phyloP scores from a whole-genome alignment of 768 basidiomycete species.

The Russula lepida region DNA sequence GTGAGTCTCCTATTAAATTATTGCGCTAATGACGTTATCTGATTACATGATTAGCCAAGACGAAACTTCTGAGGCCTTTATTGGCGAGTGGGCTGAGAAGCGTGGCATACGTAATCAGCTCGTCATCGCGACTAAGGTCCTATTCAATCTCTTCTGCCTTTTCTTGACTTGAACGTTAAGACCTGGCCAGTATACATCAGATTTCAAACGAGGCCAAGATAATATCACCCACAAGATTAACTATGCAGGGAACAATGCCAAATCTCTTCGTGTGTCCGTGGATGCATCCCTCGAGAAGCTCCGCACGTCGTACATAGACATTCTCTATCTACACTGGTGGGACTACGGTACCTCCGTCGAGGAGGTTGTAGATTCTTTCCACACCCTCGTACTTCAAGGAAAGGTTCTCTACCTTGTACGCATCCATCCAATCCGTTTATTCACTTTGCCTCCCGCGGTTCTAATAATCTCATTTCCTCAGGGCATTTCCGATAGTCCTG shows the following conservation, averaged over 20 bases:
- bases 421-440: background rate
- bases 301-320: conserved; percentile 39
- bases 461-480: background rate
- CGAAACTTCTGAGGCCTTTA: conserved; percentile 44
- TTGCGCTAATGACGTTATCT: background rate
- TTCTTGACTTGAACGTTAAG: conserved; percentile 14
- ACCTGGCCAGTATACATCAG: background rate
- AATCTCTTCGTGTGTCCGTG: conserved; percentile 34
- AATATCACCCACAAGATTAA: conserved; percentile 25
- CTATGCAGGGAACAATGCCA: conserved; percentile 37
- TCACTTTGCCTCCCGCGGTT: background rate
- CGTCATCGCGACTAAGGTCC: conserved; percentile 40
- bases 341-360: conserved; percentile 45
- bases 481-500: conserved; percentile 26
- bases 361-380: conserved; percentile 49
- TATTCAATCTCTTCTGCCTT: no score
- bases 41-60: conserved; percentile 35
- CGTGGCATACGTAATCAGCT: conserved; percentile 40
- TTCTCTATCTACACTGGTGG: conserved; percentile 43
- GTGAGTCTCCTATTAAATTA: conserved; percentile 21
- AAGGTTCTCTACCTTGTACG: conserved; percentile 36
- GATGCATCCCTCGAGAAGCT: conserved; percentile 40
- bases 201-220: conserved; percentile 22
- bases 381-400: conserved; percentile 41
- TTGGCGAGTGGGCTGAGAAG: conserved; percentile 44